Percentiles rank a stretch among this genome's conserved stretches.
Evolutionary conservation across 2,329 filamentous ascomycete species (phyloP).

Genomic region (Aspergillus persii): DNA sequence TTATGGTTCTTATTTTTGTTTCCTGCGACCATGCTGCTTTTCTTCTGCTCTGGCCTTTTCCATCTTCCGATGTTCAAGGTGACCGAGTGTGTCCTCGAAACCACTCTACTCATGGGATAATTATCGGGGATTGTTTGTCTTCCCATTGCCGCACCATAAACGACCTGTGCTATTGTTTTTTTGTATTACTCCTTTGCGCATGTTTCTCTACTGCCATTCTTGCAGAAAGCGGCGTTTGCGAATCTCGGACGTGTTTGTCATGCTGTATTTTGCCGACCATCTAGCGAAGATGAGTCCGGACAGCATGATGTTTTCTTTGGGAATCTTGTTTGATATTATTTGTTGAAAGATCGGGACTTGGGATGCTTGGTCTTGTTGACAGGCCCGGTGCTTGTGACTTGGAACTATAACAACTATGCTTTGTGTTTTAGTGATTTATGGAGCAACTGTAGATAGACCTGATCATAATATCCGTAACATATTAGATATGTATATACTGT

Average conservation of each 20-base stretch:
- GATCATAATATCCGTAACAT: neutral
- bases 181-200: neutral
- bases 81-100: neutral
- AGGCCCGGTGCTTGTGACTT: conserved; percentile 9
- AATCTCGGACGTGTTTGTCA: conserved; percentile 15
- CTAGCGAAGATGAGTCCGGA: neutral
- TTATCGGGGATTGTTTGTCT: conserved; percentile 8
- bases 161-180: conserved; percentile 4
- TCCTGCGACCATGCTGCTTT: conserved; percentile 2
- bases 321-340: neutral
- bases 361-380: neutral
- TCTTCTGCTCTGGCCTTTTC: conserved; percentile 2
- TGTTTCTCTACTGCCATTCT: conserved; percentile 13
- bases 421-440: neutral
- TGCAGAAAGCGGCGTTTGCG: conserved; percentile 26
- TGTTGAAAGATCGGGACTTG: neutral
- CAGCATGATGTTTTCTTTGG: neutral
- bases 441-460: neutral
- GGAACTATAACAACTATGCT: conserved; percentile 3
- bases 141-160: conserved; percentile 12
- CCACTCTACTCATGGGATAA: conserved; percentile 5
- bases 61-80: neutral
- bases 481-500: too few relatives aligned
- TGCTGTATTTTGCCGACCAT: conserved; percentile 3
- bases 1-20: neutral